These are phyloP conservation scores for Aspergillus saccharolyticus DNA, from an alignment of 495 filamentous ascomycete species.

Conservation along the genomic window DNA sequence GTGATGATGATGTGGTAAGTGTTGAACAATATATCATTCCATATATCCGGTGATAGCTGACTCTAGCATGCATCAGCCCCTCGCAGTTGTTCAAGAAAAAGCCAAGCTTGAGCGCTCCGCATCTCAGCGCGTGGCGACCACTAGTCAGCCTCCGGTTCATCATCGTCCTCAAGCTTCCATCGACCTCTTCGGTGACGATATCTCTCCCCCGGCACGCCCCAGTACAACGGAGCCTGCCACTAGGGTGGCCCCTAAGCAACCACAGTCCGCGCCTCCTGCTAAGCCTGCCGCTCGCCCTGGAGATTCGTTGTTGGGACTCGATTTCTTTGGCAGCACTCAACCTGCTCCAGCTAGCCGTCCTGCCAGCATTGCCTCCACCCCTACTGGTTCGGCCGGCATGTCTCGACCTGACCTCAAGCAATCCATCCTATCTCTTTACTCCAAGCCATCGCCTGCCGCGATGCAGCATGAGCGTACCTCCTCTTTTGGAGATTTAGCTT, in stretches of 20 bases:
- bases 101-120: slow-evolving; percentile 60
- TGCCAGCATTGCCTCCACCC: slow-evolving; percentile 62
- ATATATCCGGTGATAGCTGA: slow-evolving; percentile 22
- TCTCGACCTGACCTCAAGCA: slow-evolving; percentile 94
- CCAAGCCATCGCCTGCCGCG: slow-evolving; percentile 64
- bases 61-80: slow-evolving; percentile 42
- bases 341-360: slow-evolving; percentile 62
- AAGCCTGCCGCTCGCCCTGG: slow-evolving; percentile 50
- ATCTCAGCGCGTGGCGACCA: slow-evolving; percentile 43
- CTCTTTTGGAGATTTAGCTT: slow-evolving; percentile 66
- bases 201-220: slow-evolving; percentile 57
- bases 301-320: slow-evolving; percentile 86
- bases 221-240: slow-evolving; percentile 59
- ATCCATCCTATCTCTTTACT: slow-evolving; percentile 92
- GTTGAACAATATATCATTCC: slow-evolving; percentile 9
- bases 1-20: slow-evolving; percentile 72
- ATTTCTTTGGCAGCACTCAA: slow-evolving; percentile 77
- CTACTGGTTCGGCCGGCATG: slow-evolving; percentile 50
- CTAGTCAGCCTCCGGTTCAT: slow-evolving; percentile 37
- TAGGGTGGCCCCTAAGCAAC: slow-evolving; percentile 51
- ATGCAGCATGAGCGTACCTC: slow-evolving; percentile 52
- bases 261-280: slow-evolving; percentile 52
- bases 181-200: slow-evolving; percentile 61
- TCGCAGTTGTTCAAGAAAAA: slow-evolving; percentile 69
- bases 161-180: slow-evolving; percentile 44